phyloP scores from a whole-genome alignment of 495 filamentous ascomycete genomes.

The Aspergillus haitiensis region DNA sequence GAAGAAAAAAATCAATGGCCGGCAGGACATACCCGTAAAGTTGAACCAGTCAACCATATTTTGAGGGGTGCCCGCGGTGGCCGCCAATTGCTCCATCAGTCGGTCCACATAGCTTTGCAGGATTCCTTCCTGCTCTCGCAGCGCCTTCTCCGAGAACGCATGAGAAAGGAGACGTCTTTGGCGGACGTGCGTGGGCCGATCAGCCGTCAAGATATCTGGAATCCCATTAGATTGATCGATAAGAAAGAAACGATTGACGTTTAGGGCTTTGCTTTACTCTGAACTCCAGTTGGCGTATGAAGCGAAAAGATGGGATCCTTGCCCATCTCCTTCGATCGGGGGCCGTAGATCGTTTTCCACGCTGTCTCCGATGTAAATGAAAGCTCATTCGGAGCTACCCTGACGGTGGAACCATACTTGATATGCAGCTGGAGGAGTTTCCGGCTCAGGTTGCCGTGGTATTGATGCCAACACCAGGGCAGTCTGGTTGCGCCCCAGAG shows the following conservation, averaged over 20 bases:
- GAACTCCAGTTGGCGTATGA: not conserved
- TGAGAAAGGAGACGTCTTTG: slow-evolving; percentile 44
- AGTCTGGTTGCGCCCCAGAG: not conserved
- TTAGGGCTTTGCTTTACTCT: not conserved
- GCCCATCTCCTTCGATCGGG: not conserved
- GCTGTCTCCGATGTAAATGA: not conserved
- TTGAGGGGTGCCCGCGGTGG: not conserved
- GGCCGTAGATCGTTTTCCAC: slow-evolving; percentile 9
- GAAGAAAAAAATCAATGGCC: not conserved
- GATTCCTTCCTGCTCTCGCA: slow-evolving; percentile 39
- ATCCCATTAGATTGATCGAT: not conserved
- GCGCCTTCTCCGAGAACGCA: slow-evolving; percentile 49
- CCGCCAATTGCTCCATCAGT: slow-evolving; percentile 26
- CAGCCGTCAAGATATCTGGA: not conserved
- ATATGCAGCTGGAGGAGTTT: not conserved
- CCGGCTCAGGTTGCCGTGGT: not conserved
- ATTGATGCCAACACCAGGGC: not conserved
- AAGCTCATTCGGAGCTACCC: slow-evolving; percentile 6
- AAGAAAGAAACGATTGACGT: not conserved
- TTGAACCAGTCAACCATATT: slow-evolving; percentile 6
- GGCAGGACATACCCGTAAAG: not conserved
- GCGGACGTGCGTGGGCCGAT: slow-evolving; percentile 31
- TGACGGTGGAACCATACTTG: not conserved
- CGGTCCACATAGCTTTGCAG: slow-evolving; percentile 42
- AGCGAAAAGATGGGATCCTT: slow-evolving; percentile 1